Conservation (phyloP, 2,329 filamentous ascomycete species). For the Neurospora sp. region DNA sequence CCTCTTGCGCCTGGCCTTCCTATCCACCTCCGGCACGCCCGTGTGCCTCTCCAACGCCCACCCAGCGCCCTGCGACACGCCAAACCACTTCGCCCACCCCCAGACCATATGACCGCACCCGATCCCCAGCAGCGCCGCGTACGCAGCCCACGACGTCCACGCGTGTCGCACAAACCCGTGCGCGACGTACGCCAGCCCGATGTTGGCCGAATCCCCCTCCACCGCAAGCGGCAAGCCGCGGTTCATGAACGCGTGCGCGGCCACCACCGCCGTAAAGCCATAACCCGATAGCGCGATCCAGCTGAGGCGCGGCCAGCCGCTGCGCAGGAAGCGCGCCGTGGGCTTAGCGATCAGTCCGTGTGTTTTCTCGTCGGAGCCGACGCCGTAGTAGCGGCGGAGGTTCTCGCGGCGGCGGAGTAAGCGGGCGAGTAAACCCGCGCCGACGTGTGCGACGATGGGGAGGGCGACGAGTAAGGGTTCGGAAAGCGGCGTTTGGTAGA, state of each 20-base stretch:
- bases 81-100: slow-evolving; percentile 77
- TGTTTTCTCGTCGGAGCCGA: slow-evolving; percentile 37
- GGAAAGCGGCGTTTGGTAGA: slow-evolving; percentile 76
- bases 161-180: slow-evolving; percentile 75
- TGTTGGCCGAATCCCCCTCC: slow-evolving; percentile 78
- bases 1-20: slow-evolving; percentile 38
- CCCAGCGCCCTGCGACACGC: slow-evolving; percentile 47
- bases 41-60: slow-evolving; percentile 32
- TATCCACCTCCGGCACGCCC: slow-evolving; percentile 36
- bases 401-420: slow-evolving; percentile 65
- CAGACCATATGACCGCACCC: slow-evolving; percentile 73
- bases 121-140: slow-evolving; percentile 55
- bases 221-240: slow-evolving; percentile 63
- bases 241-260: slow-evolving; percentile 67
- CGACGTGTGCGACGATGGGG: slow-evolving; percentile 66
- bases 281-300: slow-evolving; percentile 68
- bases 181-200: slow-evolving; percentile 72
- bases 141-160: slow-evolving; percentile 56
- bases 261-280: slow-evolving; percentile 52
- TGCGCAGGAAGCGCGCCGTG: slow-evolving; percentile 14
- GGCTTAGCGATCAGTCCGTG: slow-evolving; percentile 3
- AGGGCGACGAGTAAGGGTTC: slow-evolving; percentile 73
- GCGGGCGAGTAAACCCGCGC: slow-evolving; percentile 67
- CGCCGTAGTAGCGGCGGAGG: slow-evolving; percentile 64
- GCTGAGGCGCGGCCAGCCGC: slow-evolving; percentile 62